Evolutionary conservation across 768 basidiomycete genomes (phyloP), one percentile per base, ranked within the genome.

Genomic region (Mycena indigotica): DNA sequence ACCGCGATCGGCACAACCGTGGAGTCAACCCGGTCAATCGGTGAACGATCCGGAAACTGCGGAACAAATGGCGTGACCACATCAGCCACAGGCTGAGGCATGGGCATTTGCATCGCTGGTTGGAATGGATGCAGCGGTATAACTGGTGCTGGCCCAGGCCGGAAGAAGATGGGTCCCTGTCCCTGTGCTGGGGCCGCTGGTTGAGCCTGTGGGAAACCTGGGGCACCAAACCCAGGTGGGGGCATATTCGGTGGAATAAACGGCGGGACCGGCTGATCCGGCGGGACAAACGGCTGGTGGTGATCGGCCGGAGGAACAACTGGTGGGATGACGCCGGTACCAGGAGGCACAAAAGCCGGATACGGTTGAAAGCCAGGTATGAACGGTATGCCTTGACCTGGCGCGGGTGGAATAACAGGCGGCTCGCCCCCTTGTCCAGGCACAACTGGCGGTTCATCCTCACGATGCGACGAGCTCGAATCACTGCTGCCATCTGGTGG

Each of bases 301-400:
- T 28, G 19, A 10, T 38, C 46, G 1, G 41, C 54, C 10, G 25
- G 49, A 26, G 75, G 75, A 55, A 76, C 50, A 5, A 16, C 77
- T 24, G 65, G 68, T 6, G 79, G 78, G 52, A 80, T 70, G 21
- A 80, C 75, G 8, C 73, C 73, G 15, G 58, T 61, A 10, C 21
- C 32, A 28, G 51, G 48, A 28, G 50, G 55, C n/a, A 54, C 52
- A n/a, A 65, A 65, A 17, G 55, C 53, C 1, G 52, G 49, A 0
- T 45, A 48, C 21, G 5, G 46, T 25, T 28, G n/a, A n/a, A n/a
- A n/a, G n/a, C n/a, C n/a, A n/a, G n/a, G n/a, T n/a, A n/a, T n/a
- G n/a, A n/a, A n/a, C n/a, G n/a, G n/a, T n/a, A n/a, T n/a, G n/a
- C n/a, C n/a, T n/a, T n/a, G n/a, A n/a, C n/a, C 25, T 21, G 46